Evolutionary conservation across 306 rosid genomes (phyloP).

Genomic region (Rosa persica): DNA sequence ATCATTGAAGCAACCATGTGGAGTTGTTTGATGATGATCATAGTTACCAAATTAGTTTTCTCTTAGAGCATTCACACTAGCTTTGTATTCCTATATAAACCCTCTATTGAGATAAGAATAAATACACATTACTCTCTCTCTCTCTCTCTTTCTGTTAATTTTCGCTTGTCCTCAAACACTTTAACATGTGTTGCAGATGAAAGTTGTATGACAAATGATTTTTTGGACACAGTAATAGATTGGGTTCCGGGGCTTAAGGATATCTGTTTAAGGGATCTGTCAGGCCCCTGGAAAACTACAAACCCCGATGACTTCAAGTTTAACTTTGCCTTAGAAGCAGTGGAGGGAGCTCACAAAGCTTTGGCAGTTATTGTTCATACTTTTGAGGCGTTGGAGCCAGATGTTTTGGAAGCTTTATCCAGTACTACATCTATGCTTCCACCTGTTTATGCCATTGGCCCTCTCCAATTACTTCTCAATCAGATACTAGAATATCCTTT

Average conservation of each 20-base stretch:
- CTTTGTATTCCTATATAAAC: no score
- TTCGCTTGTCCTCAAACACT: no score
- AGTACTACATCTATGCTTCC: conserved; percentile 8
- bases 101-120: no score
- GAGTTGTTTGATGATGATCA: no score
- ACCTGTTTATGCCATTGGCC: conserved; percentile 13
- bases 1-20: no score
- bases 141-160: no score
- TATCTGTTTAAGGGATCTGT: conserved; percentile 3
- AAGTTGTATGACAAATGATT: not conserved
- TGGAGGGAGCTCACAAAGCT: not conserved
- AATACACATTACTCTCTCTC: no score
- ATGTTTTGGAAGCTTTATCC: conserved; percentile 2
- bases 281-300: not conserved
- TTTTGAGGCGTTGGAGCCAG: conserved; percentile 12
- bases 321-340: not conserved
- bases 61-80: no score
- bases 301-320: not conserved
- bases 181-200: conserved; percentile 6
- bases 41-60: no score
- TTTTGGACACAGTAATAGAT: conserved; percentile 13
- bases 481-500: not conserved
- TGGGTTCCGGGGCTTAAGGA: conserved; percentile 12
- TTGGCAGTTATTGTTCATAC: conserved; percentile 17
- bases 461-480: conserved; percentile 17